Conservation (phyloP, 306 rosid genomes). For the Quercus robur region DNA sequence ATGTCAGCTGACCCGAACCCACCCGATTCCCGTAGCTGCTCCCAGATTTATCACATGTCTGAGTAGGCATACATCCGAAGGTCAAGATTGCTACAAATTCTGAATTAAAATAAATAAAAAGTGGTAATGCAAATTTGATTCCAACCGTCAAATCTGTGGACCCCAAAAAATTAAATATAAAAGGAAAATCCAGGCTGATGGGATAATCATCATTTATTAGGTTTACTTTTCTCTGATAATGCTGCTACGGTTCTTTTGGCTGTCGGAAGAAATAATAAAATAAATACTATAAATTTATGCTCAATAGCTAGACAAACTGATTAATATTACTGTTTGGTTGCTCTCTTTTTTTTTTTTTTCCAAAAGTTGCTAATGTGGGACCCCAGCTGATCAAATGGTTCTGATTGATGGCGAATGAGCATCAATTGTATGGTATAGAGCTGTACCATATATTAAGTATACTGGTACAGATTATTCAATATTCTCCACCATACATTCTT, state of each 20-base stretch:
- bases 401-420: slow-evolving; percentile 28
- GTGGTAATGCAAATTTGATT: background rate
- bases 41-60: background rate
- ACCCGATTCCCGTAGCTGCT: background rate
- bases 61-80: background rate
- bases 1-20: too few relatives aligned
- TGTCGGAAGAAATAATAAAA: slow-evolving; percentile 13
- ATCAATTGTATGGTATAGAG: slow-evolving; percentile 29
- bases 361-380: slow-evolving; percentile 1
- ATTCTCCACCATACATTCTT: slow-evolving; percentile 53
- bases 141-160: slow-evolving; percentile 10
- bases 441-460: slow-evolving; percentile 27
- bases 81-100: background rate
- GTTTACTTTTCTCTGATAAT: slow-evolving; percentile 9
- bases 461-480: slow-evolving; percentile 39
- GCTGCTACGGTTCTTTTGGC: slow-evolving; percentile 15
- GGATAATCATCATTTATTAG: slow-evolving; percentile 16
- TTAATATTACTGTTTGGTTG: background rate
- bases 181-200: slow-evolving; percentile 21
- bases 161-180: slow-evolving; percentile 5
- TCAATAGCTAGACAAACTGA: background rate
- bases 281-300: background rate
- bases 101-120: background rate
- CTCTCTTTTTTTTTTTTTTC: too few relatives aligned
- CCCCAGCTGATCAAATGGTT: slow-evolving; percentile 24